Base-by-base conservation (phyloP, 495 filamentous ascomycete species). In the Xylaria nigripes region DNA sequence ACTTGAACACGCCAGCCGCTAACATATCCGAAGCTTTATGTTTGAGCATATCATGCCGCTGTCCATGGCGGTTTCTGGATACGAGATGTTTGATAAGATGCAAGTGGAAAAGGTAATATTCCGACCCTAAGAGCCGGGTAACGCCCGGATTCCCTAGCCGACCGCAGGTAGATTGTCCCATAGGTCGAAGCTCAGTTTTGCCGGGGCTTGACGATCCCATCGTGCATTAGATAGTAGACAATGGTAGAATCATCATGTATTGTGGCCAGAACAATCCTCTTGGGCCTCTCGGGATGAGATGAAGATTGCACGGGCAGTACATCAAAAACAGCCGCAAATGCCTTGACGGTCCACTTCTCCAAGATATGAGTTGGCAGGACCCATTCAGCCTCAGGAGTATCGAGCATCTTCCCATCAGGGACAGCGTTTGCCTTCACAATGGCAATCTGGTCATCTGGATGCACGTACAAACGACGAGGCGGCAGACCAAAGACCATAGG, bases 141-240 rank as follows among this genome's bases (percentile, higher is more conserved):
- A 23, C 34, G 34, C 23, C 21, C 2, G 8, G n/a, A 43, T n/a
- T 3, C 16, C 8, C 12, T 24, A 34, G 16, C 22, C 3, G 48
- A 36, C 32, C 12, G 16, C 46, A 27, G 1, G 8, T 46, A 21
- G 3, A 29, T 29, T 29, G 9, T 29, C 9, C 3, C 16, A 12
- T n/a, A 7, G 34, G 12, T 6, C 12, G 19, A 15, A 30, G 32
- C 43, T 75, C 61, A 98, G 68, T 98, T 98, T 66, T 97, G 93
- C 51, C 94, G 75, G 2, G 93, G 93, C 70, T 98, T 98, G 25
- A 98, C 91, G 45, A 95, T 81, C 2, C 94, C 93, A 68, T 96
- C 92, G 58, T 96, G 90, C 41, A 96, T 81, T 61, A 95, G 81
- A 66, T 99, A 99, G 67, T 95, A 97, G 3, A 92, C 88, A 21